phyloP scores from a whole-genome alignment of 345 rosid species.

The Ceriops tagal region DNA sequence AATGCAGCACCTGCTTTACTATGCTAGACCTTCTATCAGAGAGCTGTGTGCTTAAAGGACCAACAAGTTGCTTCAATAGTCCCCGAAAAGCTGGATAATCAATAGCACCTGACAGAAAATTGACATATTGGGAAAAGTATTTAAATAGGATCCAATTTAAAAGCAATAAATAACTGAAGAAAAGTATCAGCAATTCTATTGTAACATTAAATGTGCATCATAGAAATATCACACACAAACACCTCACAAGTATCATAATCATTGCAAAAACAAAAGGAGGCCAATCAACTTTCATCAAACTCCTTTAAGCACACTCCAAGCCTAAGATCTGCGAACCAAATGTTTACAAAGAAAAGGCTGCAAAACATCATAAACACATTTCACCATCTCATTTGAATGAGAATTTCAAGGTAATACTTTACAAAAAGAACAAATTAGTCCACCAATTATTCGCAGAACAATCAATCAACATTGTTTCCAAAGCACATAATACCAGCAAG shows the following conservation, averaged over 20 bases:
- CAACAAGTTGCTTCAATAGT: conserved; percentile 87
- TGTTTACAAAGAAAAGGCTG: no score
- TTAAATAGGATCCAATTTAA: no score
- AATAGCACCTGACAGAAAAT: conserved; percentile 63
- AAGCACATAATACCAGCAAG: neutral
- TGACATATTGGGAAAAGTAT: neutral
- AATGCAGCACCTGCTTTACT: conserved; percentile 75
- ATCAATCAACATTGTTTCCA: neutral
- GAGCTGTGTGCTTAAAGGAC: conserved; percentile 80
- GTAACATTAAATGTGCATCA: no score
- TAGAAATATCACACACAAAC: no score
- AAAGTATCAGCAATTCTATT: no score
- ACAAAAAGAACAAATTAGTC: neutral
- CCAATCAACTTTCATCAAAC: no score
- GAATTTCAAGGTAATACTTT: neutral
- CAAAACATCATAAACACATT: no score
- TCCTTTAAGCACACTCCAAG: no score
- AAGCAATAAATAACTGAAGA: neutral
- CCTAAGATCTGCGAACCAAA: no score
- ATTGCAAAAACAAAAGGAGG: no score
- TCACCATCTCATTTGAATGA: no score
- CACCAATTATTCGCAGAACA: neutral
- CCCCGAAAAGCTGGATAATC: conserved; percentile 83
- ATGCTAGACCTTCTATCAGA: conserved; percentile 93
- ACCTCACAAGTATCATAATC: no score